Conservation (phyloP, 1,284 basidiomycete genomes). For the Leccinum cinnamomeum region DNA sequence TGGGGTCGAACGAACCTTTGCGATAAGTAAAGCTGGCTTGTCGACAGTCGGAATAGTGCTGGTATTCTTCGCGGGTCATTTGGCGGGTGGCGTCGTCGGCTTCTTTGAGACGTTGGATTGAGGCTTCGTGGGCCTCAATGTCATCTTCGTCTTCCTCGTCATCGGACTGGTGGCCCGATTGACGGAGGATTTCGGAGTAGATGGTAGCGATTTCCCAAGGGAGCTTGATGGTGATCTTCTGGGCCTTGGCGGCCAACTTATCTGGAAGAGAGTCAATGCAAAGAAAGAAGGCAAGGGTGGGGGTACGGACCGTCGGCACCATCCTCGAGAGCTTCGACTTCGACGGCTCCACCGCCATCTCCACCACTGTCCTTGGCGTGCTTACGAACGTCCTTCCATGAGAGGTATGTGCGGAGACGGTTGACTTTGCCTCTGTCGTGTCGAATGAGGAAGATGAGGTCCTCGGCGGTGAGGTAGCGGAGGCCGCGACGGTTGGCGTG, state of each 20-base stretch:
- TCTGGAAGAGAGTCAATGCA: slow-evolving; percentile 44
- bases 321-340: slow-evolving; percentile 73
- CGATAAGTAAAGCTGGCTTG: slow-evolving; percentile 97
- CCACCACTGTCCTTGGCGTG: slow-evolving; percentile 89
- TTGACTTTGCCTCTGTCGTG: slow-evolving; percentile 96
- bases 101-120: slow-evolving; percentile 86
- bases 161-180: slow-evolving; percentile 74
- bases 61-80: slow-evolving; percentile 97
- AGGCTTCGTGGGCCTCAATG: slow-evolving; percentile 94
- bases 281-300: background rate
- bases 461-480: slow-evolving; percentile 87
- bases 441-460: slow-evolving; percentile 94
- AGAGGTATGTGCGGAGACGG: slow-evolving; percentile 89
- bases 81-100: slow-evolving; percentile 93
- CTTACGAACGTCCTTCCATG: slow-evolving; percentile 97
- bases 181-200: slow-evolving; percentile 80
- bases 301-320: slow-evolving; percentile 62
- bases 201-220: slow-evolving; percentile 96
- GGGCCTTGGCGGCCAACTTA: slow-evolving; percentile 79
- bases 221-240: slow-evolving; percentile 93
- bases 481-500: slow-evolving; percentile 82
- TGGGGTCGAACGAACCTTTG: slow-evolving; percentile 58
- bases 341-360: slow-evolving; percentile 75
- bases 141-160: slow-evolving; percentile 97
- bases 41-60: slow-evolving; percentile 96